phyloP scores from a whole-genome alignment of 805 yeast species.

The Spathaspora girioi region DNA sequence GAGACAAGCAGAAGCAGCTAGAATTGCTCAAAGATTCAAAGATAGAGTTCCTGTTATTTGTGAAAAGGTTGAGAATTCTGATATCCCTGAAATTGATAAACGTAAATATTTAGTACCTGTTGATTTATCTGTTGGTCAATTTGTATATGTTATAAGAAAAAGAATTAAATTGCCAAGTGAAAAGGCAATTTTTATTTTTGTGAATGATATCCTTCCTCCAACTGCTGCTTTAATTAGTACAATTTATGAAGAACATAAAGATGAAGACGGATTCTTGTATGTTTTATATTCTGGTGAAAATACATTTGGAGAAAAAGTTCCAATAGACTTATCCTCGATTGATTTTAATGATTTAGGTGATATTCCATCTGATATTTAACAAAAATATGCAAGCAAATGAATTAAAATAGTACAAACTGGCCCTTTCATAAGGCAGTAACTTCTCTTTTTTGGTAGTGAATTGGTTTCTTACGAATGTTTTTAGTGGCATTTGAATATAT shows the following conservation, averaged over 20 bases:
- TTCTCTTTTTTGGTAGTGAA: neutral
- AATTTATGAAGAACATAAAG: constrained; percentile 94
- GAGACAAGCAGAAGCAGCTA: constrained; percentile 90
- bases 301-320: constrained; percentile 70
- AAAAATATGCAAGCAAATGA: neutral
- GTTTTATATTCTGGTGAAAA: constrained; percentile 96
- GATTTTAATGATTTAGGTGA: constrained; percentile 5
- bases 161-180: constrained; percentile 94
- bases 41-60: constrained; percentile 97
- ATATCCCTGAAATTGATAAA: constrained; percentile 94
- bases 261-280: constrained; percentile 95
- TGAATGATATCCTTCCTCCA: constrained; percentile 95
- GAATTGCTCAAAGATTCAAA: constrained; percentile 82
- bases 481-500: neutral
- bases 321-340: constrained; percentile 16
- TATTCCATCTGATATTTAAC: neutral
- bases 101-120: constrained; percentile 95
- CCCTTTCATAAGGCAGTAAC: neutral
- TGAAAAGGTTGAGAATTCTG: constrained; percentile 95
- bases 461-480: neutral
- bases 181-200: constrained; percentile 96
- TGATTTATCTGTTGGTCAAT: constrained; percentile 95
- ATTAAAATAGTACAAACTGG: neutral
- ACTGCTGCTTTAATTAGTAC: constrained; percentile 96
- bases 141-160: constrained; percentile 95